phyloP scores from a whole-genome alignment of 139 green algal genomes.

The Tetratostichococcus sp. region DNA sequence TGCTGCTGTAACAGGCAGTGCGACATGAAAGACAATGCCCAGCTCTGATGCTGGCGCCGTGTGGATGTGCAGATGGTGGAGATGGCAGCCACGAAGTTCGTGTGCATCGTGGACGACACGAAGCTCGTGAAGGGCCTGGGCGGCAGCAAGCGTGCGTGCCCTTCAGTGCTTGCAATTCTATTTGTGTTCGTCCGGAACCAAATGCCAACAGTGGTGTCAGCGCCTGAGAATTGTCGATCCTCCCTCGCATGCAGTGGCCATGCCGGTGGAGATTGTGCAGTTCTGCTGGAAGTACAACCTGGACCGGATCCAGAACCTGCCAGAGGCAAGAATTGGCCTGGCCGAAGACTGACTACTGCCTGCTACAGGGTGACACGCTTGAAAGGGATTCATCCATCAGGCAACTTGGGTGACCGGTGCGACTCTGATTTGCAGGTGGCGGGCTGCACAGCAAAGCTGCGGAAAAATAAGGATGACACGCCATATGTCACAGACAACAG shows the following conservation, averaged over 20 bases:
- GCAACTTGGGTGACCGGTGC: too few relatives aligned
- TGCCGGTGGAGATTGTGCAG: constrained; percentile 98
- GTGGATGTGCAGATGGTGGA: constrained; percentile 95
- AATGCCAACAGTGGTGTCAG: too few relatives aligned
- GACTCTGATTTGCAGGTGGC: neutral
- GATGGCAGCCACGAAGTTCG: constrained; percentile 86
- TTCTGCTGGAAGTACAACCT: constrained; percentile 96
- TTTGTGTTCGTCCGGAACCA: neutral
- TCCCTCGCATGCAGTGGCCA: constrained; percentile 56
- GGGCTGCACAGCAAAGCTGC: constrained; percentile 70
- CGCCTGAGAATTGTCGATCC: too few relatives aligned
- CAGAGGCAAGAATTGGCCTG: constrained; percentile 39
- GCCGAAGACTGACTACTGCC: too few relatives aligned
- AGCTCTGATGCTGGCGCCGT: too few relatives aligned
- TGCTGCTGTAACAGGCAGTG: neutral
- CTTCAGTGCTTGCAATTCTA: neutral
- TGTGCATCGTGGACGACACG: constrained; percentile 99
- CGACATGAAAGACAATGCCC: neutral
- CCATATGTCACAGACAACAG: constrained; percentile 97
- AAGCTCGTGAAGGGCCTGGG: constrained; percentile 90
- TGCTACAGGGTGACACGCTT: too few relatives aligned
- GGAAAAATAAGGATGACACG: constrained; percentile 87
- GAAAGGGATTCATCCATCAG: too few relatives aligned
- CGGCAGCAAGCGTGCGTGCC: constrained; percentile 75
- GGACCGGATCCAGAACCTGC: constrained; percentile 39